Evolutionary conservation across 1,139 yeast genomes (phyloP).

Genomic region (Schwanniomyces etchellsii): DNA sequence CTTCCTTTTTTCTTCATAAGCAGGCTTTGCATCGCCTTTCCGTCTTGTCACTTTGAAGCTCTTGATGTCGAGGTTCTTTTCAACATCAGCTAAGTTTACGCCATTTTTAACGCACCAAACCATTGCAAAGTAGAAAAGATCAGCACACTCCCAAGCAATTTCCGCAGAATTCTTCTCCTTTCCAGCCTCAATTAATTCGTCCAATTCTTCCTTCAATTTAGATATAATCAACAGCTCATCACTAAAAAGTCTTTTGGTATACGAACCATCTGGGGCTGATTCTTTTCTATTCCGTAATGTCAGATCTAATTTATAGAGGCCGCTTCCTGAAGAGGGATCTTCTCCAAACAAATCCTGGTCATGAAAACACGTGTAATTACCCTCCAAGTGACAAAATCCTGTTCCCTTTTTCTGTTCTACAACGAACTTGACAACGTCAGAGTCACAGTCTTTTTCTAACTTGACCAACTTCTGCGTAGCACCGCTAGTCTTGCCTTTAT

Average conservation of each 20-base stretch:
- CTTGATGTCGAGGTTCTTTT: slow-evolving; percentile 77
- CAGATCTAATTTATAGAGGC: slow-evolving; percentile 60
- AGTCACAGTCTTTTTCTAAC: slow-evolving; percentile 82
- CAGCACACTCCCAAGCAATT: slow-evolving; percentile 97
- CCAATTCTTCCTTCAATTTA: slow-evolving; percentile 93
- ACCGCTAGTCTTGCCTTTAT: slow-evolving; percentile 92
- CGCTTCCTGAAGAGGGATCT: slow-evolving; percentile 49
- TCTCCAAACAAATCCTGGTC: slow-evolving; percentile 28
- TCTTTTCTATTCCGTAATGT: slow-evolving; percentile 50
- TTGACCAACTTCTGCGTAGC: slow-evolving; percentile 75
- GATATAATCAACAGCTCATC: slow-evolving; percentile 75
- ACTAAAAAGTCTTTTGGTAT: slow-evolving; percentile 79
- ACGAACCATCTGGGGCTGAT: slow-evolving; percentile 85
- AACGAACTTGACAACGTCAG: slow-evolving; percentile 79
- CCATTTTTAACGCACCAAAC: slow-evolving; percentile 82
- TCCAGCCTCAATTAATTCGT: slow-evolving; percentile 85
- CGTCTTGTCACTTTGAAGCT: slow-evolving; percentile 84
- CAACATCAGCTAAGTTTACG: slow-evolving; percentile 75
- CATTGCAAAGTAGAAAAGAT: slow-evolving; percentile 83
- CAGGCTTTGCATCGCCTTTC: slow-evolving; percentile 91
- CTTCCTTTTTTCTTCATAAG: slow-evolving; percentile 36
- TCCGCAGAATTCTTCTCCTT: slow-evolving; percentile 39
- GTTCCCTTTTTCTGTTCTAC: slow-evolving; percentile 72
- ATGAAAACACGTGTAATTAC: slow-evolving; percentile 67
- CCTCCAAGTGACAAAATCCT: slow-evolving; percentile 89